A percentile compares a stretch with the other conserved stretches of the same genome.
phyloP scores from a whole-genome alignment of 2,329 filamentous ascomycete genomes.

The Paecilomyces formosus region DNA sequence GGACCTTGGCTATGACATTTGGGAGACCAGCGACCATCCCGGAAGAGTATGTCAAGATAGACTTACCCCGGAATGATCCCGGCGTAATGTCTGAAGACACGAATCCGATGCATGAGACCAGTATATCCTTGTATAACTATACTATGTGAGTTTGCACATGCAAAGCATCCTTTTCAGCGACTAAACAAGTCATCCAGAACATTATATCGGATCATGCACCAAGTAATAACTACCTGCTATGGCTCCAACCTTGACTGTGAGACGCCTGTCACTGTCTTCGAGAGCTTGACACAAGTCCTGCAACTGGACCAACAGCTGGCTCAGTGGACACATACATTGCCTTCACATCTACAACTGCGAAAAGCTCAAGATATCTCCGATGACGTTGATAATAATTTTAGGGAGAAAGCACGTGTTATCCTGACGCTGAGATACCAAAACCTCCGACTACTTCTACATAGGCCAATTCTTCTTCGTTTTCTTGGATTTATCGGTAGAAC shows the following conservation, averaged over 20 bases:
- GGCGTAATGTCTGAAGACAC: background rate
- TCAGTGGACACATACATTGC: background rate
- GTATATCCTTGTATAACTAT: conserved; percentile 14
- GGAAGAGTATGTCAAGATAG: conserved; percentile 35
- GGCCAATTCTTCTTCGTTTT: conserved; percentile 31
- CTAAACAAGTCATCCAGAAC: conserved; percentile 8
- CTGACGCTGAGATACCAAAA: conserved; percentile 36
- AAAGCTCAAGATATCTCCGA: background rate
- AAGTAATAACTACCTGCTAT: conserved; percentile 35
- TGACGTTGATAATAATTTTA: background rate
- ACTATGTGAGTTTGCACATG: conserved; percentile 13
- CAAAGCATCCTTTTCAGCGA: background rate
- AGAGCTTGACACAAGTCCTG: conserved; percentile 28
- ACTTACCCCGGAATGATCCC: conserved; percentile 19
- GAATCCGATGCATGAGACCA: conserved; percentile 1
- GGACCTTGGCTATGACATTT: conserved; percentile 45
- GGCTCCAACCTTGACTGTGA: conserved; percentile 37
- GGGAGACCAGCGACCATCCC: conserved; percentile 42
- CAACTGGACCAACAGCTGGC: background rate
- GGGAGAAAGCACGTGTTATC: conserved; percentile 31
- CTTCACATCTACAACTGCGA: background rate
- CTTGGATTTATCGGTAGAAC: conserved; percentile 15
- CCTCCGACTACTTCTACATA: conserved; percentile 33
- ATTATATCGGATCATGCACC: conserved; percentile 22
- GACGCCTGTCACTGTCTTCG: conserved; percentile 11